Percentiles rank a stretch among this genome's conserved stretches.
Conservation (phyloP, 768 basidiomycete genomes). For the Tylopilus sp. region DNA sequence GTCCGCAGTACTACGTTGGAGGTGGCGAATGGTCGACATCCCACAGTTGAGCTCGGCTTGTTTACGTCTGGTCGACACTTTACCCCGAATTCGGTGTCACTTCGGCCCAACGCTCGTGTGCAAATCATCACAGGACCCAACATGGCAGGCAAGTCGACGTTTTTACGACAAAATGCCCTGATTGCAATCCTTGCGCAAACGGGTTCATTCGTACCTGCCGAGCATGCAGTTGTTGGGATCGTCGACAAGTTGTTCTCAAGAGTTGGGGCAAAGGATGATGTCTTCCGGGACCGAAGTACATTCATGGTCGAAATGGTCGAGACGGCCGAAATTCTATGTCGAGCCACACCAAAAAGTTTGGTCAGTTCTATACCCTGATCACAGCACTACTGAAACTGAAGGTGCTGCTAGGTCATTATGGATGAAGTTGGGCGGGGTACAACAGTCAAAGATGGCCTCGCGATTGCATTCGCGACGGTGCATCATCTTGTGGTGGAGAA, state of each 20-base stretch:
- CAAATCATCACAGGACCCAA: slow-evolving; percentile 94
- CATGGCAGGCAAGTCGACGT: slow-evolving; percentile 93
- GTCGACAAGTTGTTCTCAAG: slow-evolving; percentile 93
- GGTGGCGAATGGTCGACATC: slow-evolving; percentile 83
- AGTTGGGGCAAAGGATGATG: slow-evolving; percentile 91
- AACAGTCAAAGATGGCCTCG: slow-evolving; percentile 86
- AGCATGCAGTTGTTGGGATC: slow-evolving; percentile 73
- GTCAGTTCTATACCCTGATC: slow-evolving; percentile 40
- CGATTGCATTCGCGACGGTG: slow-evolving; percentile 89
- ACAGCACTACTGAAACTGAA: slow-evolving; percentile 4
- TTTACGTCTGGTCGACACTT: slow-evolving; percentile 71
- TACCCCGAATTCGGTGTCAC: slow-evolving; percentile 74
- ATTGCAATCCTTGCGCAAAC: slow-evolving; percentile 88
- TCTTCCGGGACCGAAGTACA: slow-evolving; percentile 90
- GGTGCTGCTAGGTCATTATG: slow-evolving; percentile 80
- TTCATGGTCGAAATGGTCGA: slow-evolving; percentile 99
- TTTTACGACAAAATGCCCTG: slow-evolving; percentile 87
- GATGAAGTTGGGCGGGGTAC: slow-evolving; percentile 99
- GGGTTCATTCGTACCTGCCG: slow-evolving; percentile 92
- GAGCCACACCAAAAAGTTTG: slow-evolving; percentile 79
- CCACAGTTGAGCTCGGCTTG: slow-evolving; percentile 88
- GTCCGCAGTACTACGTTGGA: slow-evolving; percentile 50
- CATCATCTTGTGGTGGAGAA: slow-evolving; percentile 75
- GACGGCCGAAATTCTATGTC: slow-evolving; percentile 83
- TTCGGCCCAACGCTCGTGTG: slow-evolving; percentile 58